Evolutionary conservation across 2,329 filamentous ascomycete genomes (phyloP).

Genomic region (Aspergillus neotritici): DNA sequence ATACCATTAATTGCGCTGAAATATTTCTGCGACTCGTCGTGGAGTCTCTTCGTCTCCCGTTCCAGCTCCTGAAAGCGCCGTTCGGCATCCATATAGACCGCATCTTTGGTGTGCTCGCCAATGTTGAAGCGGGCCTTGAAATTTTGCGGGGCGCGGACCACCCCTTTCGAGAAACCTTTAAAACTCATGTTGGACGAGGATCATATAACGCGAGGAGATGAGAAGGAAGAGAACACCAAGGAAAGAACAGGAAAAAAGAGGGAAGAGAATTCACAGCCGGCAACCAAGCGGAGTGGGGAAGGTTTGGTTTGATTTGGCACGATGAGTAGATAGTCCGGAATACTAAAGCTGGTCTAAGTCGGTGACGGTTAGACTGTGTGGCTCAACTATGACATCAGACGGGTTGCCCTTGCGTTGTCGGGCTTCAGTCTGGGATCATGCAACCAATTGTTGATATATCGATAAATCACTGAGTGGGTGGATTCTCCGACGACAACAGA

Average conservation of each 20-base stretch:
- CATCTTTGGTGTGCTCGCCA: constrained; percentile 90
- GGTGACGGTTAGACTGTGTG: constrained; percentile 22
- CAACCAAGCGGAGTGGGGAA: constrained; percentile 7
- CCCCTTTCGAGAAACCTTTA: constrained; percentile 88
- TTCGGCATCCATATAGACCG: constrained; percentile 91
- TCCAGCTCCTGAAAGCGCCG: constrained; percentile 91
- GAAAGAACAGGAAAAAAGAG: constrained; percentile 3
- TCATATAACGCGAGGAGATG: constrained; percentile 2
- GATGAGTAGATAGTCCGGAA: background rate
- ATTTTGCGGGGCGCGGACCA: constrained; percentile 83
- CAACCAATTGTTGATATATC: too few species aligned
- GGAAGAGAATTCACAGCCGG: background rate
- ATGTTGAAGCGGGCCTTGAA: constrained; percentile 91
- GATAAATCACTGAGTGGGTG: too few species aligned
- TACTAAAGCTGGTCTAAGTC: constrained; percentile 7
- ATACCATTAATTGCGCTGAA: constrained; percentile 89
- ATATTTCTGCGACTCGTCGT: constrained; percentile 96
- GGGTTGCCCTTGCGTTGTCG: background rate
- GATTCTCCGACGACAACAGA: too few species aligned
- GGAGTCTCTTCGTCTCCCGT: constrained; percentile 89
- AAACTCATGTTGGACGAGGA: constrained; percentile 68
- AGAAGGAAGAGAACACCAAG: background rate
- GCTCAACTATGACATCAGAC: constrained; percentile 24
- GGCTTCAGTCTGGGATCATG: too few species aligned
- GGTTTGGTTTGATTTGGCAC: constrained; percentile 11